Conservation (phyloP, 2,329 filamentous ascomycete species). For the Trichoderma atrobrunneum region DNA sequence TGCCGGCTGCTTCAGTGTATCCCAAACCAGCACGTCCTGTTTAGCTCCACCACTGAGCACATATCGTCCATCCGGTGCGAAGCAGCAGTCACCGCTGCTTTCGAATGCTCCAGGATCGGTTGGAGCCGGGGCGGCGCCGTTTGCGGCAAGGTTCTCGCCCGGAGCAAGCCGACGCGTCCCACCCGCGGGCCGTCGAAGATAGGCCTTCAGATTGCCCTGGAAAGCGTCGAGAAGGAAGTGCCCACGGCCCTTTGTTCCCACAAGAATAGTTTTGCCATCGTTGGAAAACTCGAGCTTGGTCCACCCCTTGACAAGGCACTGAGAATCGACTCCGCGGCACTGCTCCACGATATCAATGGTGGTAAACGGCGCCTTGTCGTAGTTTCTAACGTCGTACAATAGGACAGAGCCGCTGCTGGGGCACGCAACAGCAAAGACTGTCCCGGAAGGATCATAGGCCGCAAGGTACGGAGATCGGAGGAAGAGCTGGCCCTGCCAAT, state of each 20-base stretch:
- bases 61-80: constrained; percentile 85
- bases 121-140: constrained; percentile 28
- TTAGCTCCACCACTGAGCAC: constrained; percentile 72
- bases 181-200: constrained; percentile 59
- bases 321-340: constrained; percentile 46
- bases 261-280: constrained; percentile 81
- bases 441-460: constrained; percentile 88
- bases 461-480: constrained; percentile 78
- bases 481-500: constrained; percentile 75
- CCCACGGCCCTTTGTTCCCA: constrained; percentile 78
- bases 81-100: constrained; percentile 76
- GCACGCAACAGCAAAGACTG: constrained; percentile 85
- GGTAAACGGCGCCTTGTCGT: constrained; percentile 84
- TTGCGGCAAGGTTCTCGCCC: constrained; percentile 44
- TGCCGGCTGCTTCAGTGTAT: constrained; percentile 59
- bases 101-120: constrained; percentile 42
- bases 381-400: constrained; percentile 91
- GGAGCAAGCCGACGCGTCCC: constrained; percentile 51
- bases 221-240: constrained; percentile 96
- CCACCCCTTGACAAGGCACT: constrained; percentile 70
- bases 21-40: constrained; percentile 81
- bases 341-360: constrained; percentile 74
- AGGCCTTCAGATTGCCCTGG: constrained; percentile 73
- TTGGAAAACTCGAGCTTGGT: constrained; percentile 94
- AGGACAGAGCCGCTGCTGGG: constrained; percentile 75